Evolutionary conservation across 2,329 filamentous ascomycete species (phyloP).

Genomic region (Ophiosphaerella narmari): DNA sequence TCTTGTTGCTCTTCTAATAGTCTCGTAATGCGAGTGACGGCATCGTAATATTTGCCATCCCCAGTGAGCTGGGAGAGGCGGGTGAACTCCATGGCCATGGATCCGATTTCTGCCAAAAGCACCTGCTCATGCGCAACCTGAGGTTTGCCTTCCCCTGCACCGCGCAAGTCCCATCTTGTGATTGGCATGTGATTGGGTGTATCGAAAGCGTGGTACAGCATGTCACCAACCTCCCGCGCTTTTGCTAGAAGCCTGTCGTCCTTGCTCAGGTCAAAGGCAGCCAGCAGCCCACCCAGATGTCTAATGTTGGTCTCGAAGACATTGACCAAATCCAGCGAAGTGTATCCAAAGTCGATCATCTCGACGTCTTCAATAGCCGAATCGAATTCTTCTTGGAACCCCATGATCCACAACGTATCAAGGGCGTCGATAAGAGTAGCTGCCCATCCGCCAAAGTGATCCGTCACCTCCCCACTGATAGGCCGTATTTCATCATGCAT

Average conservation of each 20-base stretch:
- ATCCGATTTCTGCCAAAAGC: constrained; percentile 54
- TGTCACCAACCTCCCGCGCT: constrained; percentile 76
- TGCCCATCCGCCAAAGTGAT: constrained; percentile 55
- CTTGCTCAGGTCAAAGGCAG: constrained; percentile 84
- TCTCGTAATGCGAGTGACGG: constrained; percentile 50
- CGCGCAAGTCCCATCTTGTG: constrained; percentile 51
- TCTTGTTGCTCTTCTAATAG: constrained; percentile 50
- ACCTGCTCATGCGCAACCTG: constrained; percentile 49
- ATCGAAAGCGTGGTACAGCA: constrained; percentile 83
- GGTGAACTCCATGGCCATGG: constrained; percentile 55
- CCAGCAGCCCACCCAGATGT: constrained; percentile 83
- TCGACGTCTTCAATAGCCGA: constrained; percentile 51
- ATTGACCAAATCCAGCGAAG: constrained; percentile 48
- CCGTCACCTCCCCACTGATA: constrained; percentile 46
- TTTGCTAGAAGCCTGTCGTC: constrained; percentile 75
- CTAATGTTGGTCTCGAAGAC: constrained; percentile 65
- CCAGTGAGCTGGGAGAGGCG: constrained; percentile 52
- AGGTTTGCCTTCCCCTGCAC: constrained; percentile 42
- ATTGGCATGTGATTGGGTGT: constrained; percentile 91
- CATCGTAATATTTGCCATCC: constrained; percentile 54
- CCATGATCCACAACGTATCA: constrained; percentile 56
- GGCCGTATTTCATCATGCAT: constrained; percentile 55
- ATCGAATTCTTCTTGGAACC: constrained; percentile 52
- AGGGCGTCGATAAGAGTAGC: constrained; percentile 53
- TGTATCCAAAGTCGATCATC: constrained; percentile 50